Evolutionary conservation across 1,139 yeast genomes (phyloP).

Genomic region (Zygotorulaspora mrakii): DNA sequence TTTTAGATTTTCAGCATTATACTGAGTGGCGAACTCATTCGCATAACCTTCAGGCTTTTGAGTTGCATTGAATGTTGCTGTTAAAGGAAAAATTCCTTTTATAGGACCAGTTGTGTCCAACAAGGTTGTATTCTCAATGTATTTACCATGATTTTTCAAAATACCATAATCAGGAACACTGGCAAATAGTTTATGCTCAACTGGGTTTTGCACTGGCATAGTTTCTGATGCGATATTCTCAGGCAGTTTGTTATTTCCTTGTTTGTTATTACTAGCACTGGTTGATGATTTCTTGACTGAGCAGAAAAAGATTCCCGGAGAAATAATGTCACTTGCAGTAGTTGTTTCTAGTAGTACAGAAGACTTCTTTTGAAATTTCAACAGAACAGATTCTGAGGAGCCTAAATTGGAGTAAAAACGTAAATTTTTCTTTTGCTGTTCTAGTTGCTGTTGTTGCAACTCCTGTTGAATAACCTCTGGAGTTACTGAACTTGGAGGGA

Average conservation of each 20-base stretch:
- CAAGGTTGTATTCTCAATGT: constrained; percentile 77
- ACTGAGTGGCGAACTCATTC: constrained; percentile 80
- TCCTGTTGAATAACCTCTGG: constrained; percentile 51
- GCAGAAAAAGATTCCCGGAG: constrained; percentile 79
- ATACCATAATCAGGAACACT: constrained; percentile 80
- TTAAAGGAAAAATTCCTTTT: constrained; percentile 66
- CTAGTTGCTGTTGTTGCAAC: constrained; percentile 40
- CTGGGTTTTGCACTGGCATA: constrained; percentile 1
- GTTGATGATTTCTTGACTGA: constrained; percentile 39
- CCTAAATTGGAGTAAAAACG: constrained; percentile 32
- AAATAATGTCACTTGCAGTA: constrained; percentile 50
- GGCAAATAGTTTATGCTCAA: constrained; percentile 51
- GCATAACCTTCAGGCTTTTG: constrained; percentile 72
- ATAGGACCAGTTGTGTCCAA: constrained; percentile 57
- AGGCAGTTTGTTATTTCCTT: no score
- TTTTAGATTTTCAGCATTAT: constrained; percentile 55
- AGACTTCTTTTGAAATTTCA: constrained; percentile 43
- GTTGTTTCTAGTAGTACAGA: constrained; percentile 42
- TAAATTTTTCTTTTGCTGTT: constrained; percentile 39
- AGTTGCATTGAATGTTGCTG: constrained; percentile 68
- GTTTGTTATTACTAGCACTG: constrained; percentile 9
- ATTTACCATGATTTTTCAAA: constrained; percentile 61
- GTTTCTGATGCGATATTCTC: no score
- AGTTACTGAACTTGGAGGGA: constrained; percentile 68
- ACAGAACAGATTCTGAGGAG: constrained; percentile 33